Evolutionary conservation across 1,284 basidiomycete genomes (phyloP), one percentile per base, ranked within the genome.

Genomic region (Sanghuangporus sanghuang): DNA sequence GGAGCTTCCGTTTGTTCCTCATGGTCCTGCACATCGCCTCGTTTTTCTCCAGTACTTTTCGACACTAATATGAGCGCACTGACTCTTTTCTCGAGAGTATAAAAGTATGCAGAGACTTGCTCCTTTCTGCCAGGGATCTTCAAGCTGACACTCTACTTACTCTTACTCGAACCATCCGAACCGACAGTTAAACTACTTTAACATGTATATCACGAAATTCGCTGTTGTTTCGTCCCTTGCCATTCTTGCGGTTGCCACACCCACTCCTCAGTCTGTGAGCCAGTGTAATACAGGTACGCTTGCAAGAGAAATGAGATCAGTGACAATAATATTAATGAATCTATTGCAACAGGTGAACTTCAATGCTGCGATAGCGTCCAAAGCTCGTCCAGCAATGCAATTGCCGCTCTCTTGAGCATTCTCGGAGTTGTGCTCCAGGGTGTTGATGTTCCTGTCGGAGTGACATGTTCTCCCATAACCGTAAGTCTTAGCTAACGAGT

Each of bases 381-480:
- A 35, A 32, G 23, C 36, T 49, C 58, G 18, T 18, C 16, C 4
- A 61, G 59, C 39, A 27, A 35, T 18, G 35, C 21, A 14, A 18
- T 61, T 38, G n/a, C 48, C 6, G 23, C 9, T 18, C 57, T 64
- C 38, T 54, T 64, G 23, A 60, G 63, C 9, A 36, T 64, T 6
- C 35, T 64, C 7, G 63, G 63, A 21, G 48, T 64, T 27, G 59
- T 61, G 16, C 59, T 64, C 11, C 18, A 57, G 21, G 54, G 46
- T 32, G 50, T 61, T 21, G 57, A 55, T 40, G 46, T 62, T 23
- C 44, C 40, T 32, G 59, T 64, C 46, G 63, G 63, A 11, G 32
- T 64, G n/a, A 62, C 59, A 14, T 64, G 63, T 54, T 61, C 59
- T 16, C 63, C 63, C n/a, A 61, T 64, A 9, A 57, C 63, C n/a